Evolutionary conservation across 495 filamentous ascomycete species (phyloP), one percentile per base, ranked within the genome.

Genomic region (Staphylotrichum longicolle): DNA sequence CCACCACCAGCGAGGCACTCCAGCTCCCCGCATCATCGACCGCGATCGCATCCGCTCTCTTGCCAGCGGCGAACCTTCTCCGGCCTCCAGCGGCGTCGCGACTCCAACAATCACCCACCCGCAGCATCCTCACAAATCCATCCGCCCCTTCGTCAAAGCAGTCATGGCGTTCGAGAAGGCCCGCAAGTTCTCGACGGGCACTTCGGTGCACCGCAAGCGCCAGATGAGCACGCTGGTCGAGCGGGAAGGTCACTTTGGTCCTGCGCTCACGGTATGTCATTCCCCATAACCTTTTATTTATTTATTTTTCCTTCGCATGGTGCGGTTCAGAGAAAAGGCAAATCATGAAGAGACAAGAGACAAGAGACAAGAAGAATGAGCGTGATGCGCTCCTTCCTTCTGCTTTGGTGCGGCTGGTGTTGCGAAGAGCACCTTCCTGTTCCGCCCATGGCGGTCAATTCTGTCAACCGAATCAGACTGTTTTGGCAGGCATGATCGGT

Each of bases 161-260:
- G 56, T 72, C 48, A 75, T 78, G 74, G 67, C 76, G 42, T 72
- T 77, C 62, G 70, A 70, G 47, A 66, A 73, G 61, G 68, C 63
- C 9, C 75, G 71, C 58, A 70, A 73, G 58, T 80, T 79, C 60
- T 70, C 73, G 15, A 70, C 74, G 62, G 70, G 72, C 71, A 74
- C 72, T 63, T 77, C 77, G 61, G 66, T 68, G 64, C 74, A 79
- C 74, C 74, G 73, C n/a, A 71, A 73, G 68, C 74, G 77, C 15
- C 70, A 74, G 66, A 71, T 77, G 66, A 78, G 76, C 70, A 70
- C 74, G 10, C 57, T 77, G 41, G 68, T 72, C 35, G 69, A 79
- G 63, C 74, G 74, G 62, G 78, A 81, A 60, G 79, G 78, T 55
- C 64, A 70, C 45, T 81, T 77, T 62, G 72, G 74, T 52, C 77